These are phyloP conservation scores for Leucocoprinus leucothites DNA, from an alignment of 768 basidiomycete species.

Conservation along the genomic window DNA sequence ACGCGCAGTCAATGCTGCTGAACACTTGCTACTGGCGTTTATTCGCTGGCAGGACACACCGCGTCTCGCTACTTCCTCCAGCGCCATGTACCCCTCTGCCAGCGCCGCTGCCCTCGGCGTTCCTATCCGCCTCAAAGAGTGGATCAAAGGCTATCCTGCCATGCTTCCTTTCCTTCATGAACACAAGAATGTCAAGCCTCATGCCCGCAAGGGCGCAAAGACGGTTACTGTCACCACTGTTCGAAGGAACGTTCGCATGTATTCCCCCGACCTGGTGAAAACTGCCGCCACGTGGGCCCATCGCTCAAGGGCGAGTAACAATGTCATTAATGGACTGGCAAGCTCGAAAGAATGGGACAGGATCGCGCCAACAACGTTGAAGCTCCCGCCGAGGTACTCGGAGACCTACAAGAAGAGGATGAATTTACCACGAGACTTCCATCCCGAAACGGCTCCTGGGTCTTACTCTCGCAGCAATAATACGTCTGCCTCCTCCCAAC, in stretches of 20 bases:
- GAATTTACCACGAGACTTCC: slow-evolving; percentile 58
- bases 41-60: slow-evolving; percentile 78
- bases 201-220: slow-evolving; percentile 72
- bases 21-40: slow-evolving; percentile 89
- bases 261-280: slow-evolving; percentile 81
- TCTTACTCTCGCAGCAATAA: slow-evolving; percentile 25
- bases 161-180: slow-evolving; percentile 66
- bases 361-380: slow-evolving; percentile 60
- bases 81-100: slow-evolving; percentile 33
- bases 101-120: slow-evolving; percentile 63
- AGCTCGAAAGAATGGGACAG: slow-evolving; percentile 76
- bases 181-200: slow-evolving; percentile 47
- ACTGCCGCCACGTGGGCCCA: slow-evolving; percentile 49
- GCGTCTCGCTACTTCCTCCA: slow-evolving; percentile 26
- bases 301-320: slow-evolving; percentile 20
- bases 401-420: slow-evolving; percentile 76
- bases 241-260: slow-evolving; percentile 80
- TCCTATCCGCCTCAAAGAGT: slow-evolving; percentile 84
- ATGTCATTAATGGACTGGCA: slow-evolving; percentile 41
- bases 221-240: slow-evolving; percentile 77
- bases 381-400: slow-evolving; percentile 64
- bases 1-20: slow-evolving; percentile 80
- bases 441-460: slow-evolving; percentile 46
- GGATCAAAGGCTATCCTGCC: slow-evolving; percentile 86
- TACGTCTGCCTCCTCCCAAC: slow-evolving; percentile 37